Evolutionary conservation across 1,284 basidiomycete genomes (phyloP), one percentile per base, ranked within the genome.

Genomic region (Malassezia japonica): DNA sequence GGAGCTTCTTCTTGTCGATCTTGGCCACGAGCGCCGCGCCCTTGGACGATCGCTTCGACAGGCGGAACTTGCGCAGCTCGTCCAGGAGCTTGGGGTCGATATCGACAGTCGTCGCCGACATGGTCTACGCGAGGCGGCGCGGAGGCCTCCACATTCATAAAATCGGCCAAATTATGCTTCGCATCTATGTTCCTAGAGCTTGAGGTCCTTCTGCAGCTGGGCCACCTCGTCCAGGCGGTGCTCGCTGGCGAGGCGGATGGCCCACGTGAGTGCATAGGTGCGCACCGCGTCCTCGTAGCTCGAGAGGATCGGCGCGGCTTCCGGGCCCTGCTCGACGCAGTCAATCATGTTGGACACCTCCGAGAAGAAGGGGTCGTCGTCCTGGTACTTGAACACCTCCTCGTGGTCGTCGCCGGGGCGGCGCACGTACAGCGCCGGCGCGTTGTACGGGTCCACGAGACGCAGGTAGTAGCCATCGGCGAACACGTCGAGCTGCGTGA

Each of bases 351-450:
- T 65, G 32, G 50, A 47, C n/a, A 72, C 65, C 46, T 71, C 69
- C 5, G 67, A 65, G 60, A 67, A 71, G 67, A 71, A 71, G 25
- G 69, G 69, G 49, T 71, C 69, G 53, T 71, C 69, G 53, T 64
- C 63, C 41, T 60, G 48, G 60, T 65, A 70, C n/a, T 64, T 50
- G 18, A 67, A 57, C 36, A 66, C 66, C 56, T 71, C 67, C 46
- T 70, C 69, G 18, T 36, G 29, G 56, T 71, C 69, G 39, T 68
- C 65, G 1, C 67, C 69, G 12, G 69, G 69, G 9, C 65, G 56
- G n/a, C 69, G 62, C 40, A 71, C 57, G 64, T 66, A 70, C 37
- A 71, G 60, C 23, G 65, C 60, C 2, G 69, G 69, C 0, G 63
- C 64, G 24, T 70, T 68, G 62, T 71, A 71, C 6, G 69, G 64